A percentile compares a stretch with the other conserved stretches of the same genome.
Conservation (phyloP, 2,329 filamentous ascomycete species). For the Colletotrichum sp. region DNA sequence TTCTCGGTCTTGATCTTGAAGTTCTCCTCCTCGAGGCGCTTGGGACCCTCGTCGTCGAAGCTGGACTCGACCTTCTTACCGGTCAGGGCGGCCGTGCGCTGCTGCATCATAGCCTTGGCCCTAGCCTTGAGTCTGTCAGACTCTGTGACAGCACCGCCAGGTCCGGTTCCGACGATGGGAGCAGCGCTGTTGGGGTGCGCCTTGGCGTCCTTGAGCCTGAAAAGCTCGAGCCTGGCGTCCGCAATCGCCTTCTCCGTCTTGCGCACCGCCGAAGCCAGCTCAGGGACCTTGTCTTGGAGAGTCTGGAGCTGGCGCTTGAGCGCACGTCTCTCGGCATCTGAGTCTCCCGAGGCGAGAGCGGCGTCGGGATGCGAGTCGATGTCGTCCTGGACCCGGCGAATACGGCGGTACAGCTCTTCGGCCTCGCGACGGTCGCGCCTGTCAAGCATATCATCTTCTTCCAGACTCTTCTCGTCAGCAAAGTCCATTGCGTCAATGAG, state of each 20-base stretch:
- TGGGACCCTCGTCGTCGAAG: constrained; percentile 80
- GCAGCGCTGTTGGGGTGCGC: constrained; percentile 82
- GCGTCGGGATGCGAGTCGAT: constrained; percentile 91
- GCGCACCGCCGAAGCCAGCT: constrained; percentile 90
- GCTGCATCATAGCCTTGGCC: constrained; percentile 98
- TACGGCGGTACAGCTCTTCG: constrained; percentile 91
- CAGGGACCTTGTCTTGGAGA: constrained; percentile 87
- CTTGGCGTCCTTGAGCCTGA: constrained; percentile 92
- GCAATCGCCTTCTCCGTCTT: constrained; percentile 91
- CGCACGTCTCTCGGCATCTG: constrained; percentile 84
- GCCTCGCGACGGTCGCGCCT: constrained; percentile 89
- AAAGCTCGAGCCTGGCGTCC: constrained; percentile 89
- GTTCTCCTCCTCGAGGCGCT: constrained; percentile 88
- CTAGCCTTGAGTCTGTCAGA: constrained; percentile 93
- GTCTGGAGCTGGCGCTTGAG: constrained; percentile 89
- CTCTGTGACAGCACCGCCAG: constrained; percentile 88
- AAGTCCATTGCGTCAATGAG: constrained; percentile 96
- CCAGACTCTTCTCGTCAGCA: constrained; percentile 84
- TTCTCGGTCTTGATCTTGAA: constrained; percentile 81
- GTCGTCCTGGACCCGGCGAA: constrained; percentile 90
- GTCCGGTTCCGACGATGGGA: constrained; percentile 88
- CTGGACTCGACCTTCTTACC: constrained; percentile 76
- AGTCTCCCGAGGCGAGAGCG: constrained; percentile 72
- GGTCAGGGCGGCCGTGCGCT: constrained; percentile 88
- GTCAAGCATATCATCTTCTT: constrained; percentile 92